Conservation (phyloP, 495 filamentous ascomycete species). For the Daldinia bambusicola region DNA sequence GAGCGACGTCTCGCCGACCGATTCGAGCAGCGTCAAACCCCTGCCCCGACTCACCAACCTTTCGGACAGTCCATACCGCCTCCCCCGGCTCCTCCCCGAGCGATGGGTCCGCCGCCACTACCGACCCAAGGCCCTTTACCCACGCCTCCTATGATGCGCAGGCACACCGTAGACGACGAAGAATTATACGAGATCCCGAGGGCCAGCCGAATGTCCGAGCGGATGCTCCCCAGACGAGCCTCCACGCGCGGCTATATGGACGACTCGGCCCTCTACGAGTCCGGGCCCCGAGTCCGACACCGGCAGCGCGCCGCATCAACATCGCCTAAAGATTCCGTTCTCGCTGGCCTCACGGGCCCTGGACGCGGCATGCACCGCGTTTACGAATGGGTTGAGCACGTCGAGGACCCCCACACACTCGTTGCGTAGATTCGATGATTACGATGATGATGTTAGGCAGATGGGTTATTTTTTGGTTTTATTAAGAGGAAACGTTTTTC, state of each 20-base stretch:
- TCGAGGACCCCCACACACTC: slow-evolving; percentile 47
- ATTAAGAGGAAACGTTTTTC: slow-evolving; percentile 3
- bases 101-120: slow-evolving; percentile 46
- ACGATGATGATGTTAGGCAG: slow-evolving; percentile 10
- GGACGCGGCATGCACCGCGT: slow-evolving; percentile 60
- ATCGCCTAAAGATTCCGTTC: slow-evolving; percentile 52
- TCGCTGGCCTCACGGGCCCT: slow-evolving; percentile 58
- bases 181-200: slow-evolving; percentile 51
- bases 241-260: slow-evolving; percentile 40
- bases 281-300: slow-evolving; percentile 35
- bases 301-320: slow-evolving; percentile 37
- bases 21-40: slow-evolving; percentile 49
- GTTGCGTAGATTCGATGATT: slow-evolving; percentile 18
- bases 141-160: slow-evolving; percentile 44
- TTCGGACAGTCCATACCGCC: slow-evolving; percentile 46
- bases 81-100: slow-evolving; percentile 42
- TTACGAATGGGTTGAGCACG: slow-evolving; percentile 59
- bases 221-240: slow-evolving; percentile 36
- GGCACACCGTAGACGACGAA: slow-evolving; percentile 58
- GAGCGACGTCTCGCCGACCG: slow-evolving; percentile 59
- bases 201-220: slow-evolving; percentile 26
- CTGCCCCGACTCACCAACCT: slow-evolving; percentile 38
- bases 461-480: slow-evolving; percentile 17
- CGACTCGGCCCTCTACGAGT: slow-evolving; percentile 38
- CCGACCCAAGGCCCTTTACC: slow-evolving; percentile 33